Percentiles rank a stretch among this genome's conserved stretches.
phyloP scores from a whole-genome alignment of 768 basidiomycete genomes.

The Lentinula aciculospora region DNA sequence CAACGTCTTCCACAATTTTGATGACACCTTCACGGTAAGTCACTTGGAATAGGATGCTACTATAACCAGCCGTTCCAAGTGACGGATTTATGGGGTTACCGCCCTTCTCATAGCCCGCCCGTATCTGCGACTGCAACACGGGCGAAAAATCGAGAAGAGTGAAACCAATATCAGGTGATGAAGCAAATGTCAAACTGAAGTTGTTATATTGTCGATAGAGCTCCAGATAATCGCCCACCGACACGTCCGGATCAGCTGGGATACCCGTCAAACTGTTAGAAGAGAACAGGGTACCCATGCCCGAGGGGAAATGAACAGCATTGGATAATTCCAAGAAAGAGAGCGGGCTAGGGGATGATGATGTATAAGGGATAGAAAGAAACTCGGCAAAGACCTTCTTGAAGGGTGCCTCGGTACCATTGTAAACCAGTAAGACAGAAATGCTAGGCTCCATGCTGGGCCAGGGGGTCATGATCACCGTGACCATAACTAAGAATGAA shows the following conservation, averaged over 20 bases:
- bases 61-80: conserved; percentile 21
- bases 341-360: conserved; percentile 20
- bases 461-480: conserved; percentile 14
- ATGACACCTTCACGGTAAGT: conserved; percentile 16
- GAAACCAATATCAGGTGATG: conserved; percentile 16
- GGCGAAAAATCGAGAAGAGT: conserved; percentile 32
- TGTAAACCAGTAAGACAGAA: conserved; percentile 28
- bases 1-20: conserved; percentile 16
- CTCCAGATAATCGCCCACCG: conserved; percentile 19
- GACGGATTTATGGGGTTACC: conserved; percentile 34
- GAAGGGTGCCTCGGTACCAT: conserved; percentile 24
- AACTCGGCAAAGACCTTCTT: conserved; percentile 30
- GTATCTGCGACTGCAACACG: conserved; percentile 27
- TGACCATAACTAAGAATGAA: conserved; percentile 16
- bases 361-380: conserved; percentile 26
- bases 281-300: conserved; percentile 27
- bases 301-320: conserved; percentile 22
- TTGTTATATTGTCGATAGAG: conserved; percentile 26
- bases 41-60: conserved; percentile 26
- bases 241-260: conserved; percentile 14
- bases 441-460: conserved; percentile 14
- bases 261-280: conserved; percentile 23
- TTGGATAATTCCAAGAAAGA: conserved; percentile 30
- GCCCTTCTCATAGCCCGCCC: conserved; percentile 25
- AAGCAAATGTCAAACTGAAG: conserved; percentile 18